Evolutionary conservation across 2,329 filamentous ascomycete genomes (phyloP), one percentile per base, ranked within the genome.

Genomic region (Xylariaceae sp.): DNA sequence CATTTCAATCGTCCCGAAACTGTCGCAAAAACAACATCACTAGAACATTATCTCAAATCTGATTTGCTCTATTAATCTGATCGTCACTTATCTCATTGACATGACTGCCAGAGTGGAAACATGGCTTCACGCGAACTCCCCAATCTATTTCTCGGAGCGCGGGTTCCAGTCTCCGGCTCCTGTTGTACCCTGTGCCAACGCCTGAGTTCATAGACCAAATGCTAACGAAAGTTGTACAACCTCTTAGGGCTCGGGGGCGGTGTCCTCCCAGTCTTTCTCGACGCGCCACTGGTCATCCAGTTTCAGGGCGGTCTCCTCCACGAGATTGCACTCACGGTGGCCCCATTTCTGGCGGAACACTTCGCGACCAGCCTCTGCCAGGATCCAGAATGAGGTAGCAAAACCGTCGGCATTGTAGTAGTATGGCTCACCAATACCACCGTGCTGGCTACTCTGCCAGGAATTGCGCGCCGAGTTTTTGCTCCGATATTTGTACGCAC

Each of bases 351-450:
- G 62, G 31, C 63, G 59, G 56, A 66, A 67, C 6, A 75, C 67
- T 55, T 70, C 68, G n/a, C 68, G 64, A 0, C 76, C 77, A 19
- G 73, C 71, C 58, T 77, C 75, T 31, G 74, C 76, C 19, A 75
- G 64, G 49, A 79, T 68, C 54, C 73, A 70, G 53, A 79, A 72
- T 1, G 69, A 73, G 46, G 69, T 65, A 3, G 73, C 70, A 50
- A 80, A 69, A 1, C 77, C 79, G 1, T 71, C 71, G 0, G 74
- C 59, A 50, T 76, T 70, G 56, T 79, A 75, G 64, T 80, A 77
- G 56, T 75, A 82, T 1, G 78, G 78, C 63, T 82, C 79, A 11
- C 76, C 77, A 29, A 72, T 50, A 1, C 79, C 80, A 32, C 79
- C 79, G 4, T 67, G 71, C 62, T 82, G 79, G 32, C 73, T 72